Evolutionary conservation across 2,329 filamentous ascomycete species (phyloP), one percentile per base, ranked within the genome.

Genomic region (Cordyceps pruinosa): DNA sequence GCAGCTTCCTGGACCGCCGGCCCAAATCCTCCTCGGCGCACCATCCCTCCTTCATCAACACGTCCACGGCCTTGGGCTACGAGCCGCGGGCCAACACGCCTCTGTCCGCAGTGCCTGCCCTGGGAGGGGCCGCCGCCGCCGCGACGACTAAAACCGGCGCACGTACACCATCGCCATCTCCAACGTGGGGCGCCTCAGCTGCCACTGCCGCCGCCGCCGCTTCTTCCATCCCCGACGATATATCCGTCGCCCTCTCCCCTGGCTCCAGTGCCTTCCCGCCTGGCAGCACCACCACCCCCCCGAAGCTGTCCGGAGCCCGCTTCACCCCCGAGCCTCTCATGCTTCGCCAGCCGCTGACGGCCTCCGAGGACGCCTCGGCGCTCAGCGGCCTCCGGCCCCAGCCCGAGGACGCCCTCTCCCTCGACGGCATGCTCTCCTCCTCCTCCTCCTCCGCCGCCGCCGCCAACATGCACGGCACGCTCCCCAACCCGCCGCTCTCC

Each of bases 261-360:
- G 17, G 30, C 21, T 21, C 30, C 51, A 37, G 28, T 42, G 17
- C n/a, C 23, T 46, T 21, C n/a, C 23, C 13, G 6, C 23, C 30
- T 28, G n/a, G 92, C 76, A 93, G 3, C 26, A 56, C 1, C 25
- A 84, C 92, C 66, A 84, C 92, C 76, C 92, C 1, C 15, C 13
- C 12, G 12, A 47, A 34, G 35, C 54, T 41, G 13, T 19, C 34
- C 19, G 26, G 47, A 9, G 12, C 54, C 19, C 32, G 26, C 23
- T 30, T 42, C 54, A 26, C 34, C 13, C 45, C 45, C 26, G 28
- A 37, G 42, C 52, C 52, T 39, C 52, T 55, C 9, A 55, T 55
- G 52, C 44, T 55, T 23, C 52, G 52, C n/a, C 52, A 47, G 41
- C 44, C 42, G 19, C 52, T 28, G 25, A 41, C n/a, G n/a, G 17